Evolutionary conservation across 2,329 filamentous ascomycete genomes (phyloP).

Genomic region (Periconia sp.): DNA sequence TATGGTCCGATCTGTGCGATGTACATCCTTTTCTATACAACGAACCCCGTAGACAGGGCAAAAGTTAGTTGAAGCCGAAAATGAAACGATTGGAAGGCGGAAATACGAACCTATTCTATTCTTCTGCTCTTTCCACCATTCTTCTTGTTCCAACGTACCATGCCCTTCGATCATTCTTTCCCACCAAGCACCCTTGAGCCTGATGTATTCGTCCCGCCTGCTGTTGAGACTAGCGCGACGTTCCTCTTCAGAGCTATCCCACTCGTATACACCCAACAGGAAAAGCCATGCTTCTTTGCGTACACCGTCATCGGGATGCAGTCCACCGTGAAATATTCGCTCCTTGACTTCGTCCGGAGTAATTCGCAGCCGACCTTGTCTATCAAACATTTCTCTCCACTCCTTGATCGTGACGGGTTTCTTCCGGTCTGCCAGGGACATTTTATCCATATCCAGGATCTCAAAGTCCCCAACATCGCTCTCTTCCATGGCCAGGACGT

Average conservation of each 20-base stretch:
- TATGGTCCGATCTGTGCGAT: constrained; percentile 91
- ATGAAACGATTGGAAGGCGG: background rate
- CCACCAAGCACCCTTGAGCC: constrained; percentile 95
- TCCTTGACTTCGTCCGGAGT: constrained; percentile 95
- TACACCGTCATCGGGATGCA: constrained; percentile 86
- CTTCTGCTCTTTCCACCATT: constrained; percentile 97
- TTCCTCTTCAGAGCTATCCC: constrained; percentile 88
- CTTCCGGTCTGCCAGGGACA: constrained; percentile 75
- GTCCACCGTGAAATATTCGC: constrained; percentile 91
- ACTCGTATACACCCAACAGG: constrained; percentile 85
- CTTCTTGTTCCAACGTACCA: constrained; percentile 76
- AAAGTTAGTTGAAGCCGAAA: constrained; percentile 43
- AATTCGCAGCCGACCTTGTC: constrained; percentile 72
- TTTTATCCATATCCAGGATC: constrained; percentile 75
- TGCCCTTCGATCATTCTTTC: constrained; percentile 83
- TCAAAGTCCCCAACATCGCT: constrained; percentile 96
- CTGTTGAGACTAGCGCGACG: constrained; percentile 81
- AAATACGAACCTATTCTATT: constrained; percentile 78
- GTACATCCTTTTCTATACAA: constrained; percentile 90
- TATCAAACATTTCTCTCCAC: constrained; percentile 90
- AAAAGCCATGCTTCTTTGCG: constrained; percentile 97
- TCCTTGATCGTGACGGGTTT: constrained; percentile 78
- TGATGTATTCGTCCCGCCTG: constrained; percentile 88
- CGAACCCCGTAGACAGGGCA: constrained; percentile 58
- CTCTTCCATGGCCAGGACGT: constrained; percentile 91